Percentiles rank a stretch among this genome's conserved stretches.
phyloP scores from a whole-genome alignment of 495 filamentous ascomycete genomes.

The Wilcoxina mikolae region DNA sequence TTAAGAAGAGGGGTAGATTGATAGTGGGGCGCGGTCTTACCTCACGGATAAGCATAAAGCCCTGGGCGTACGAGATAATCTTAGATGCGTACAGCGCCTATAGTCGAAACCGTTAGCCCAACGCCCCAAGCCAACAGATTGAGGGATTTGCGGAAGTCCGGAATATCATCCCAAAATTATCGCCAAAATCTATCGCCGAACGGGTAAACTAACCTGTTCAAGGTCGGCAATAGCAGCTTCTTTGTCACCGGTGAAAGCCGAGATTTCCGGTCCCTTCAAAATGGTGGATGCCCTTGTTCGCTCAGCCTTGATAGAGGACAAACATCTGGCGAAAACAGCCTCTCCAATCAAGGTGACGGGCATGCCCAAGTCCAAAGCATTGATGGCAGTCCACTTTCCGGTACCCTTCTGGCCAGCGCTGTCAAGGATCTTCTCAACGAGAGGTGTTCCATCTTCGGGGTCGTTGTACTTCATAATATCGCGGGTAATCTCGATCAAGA shows the following conservation, averaged over 20 bases:
- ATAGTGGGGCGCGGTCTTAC: constrained; percentile 37
- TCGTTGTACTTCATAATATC: constrained; percentile 97
- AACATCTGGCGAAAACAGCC: constrained; percentile 85
- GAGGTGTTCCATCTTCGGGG: constrained; percentile 64
- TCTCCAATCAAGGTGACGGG: constrained; percentile 96
- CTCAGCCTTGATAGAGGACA: constrained; percentile 89
- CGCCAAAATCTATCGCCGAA: not conserved
- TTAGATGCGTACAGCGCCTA: constrained; percentile 89
- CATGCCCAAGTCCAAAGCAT: constrained; percentile 96
- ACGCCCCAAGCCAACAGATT: no score
- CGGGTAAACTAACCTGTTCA: constrained; percentile 48
- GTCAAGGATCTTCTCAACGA: constrained; percentile 98
- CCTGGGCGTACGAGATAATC: constrained; percentile 98
- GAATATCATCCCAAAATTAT: not conserved
- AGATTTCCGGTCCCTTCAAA: constrained; percentile 58
- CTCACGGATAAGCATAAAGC: constrained; percentile 99
- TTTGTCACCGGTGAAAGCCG: constrained; percentile 76
- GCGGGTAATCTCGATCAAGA: constrained; percentile 97
- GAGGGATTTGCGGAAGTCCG: constrained; percentile 3
- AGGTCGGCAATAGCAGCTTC: constrained; percentile 87
- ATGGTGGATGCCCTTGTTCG: constrained; percentile 66
- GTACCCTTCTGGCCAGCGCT: constrained; percentile 98
- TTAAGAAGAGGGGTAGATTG: not conserved
- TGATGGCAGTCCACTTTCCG: constrained; percentile 99
- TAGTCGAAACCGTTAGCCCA: constrained; percentile 14